Base-by-base conservation (phyloP, 1,284 basidiomycete genomes). In the Vanrija sp. region DNA sequence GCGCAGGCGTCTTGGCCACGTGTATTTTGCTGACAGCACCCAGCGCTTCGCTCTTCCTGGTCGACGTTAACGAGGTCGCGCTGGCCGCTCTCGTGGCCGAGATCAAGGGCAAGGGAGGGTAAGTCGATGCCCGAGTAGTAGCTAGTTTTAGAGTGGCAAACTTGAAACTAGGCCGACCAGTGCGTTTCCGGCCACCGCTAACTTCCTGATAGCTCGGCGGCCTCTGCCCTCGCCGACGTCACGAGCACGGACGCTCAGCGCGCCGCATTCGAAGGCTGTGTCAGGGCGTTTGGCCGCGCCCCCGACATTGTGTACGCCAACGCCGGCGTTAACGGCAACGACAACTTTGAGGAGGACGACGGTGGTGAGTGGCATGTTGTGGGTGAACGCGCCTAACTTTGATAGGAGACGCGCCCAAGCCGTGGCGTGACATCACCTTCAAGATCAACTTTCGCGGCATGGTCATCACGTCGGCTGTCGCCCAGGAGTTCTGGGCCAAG, bases 281-380 rank as follows among this genome's bases (percentile, higher is more conserved):
- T 46, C 8, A 45, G 39, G 15, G 55, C 51, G 9, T 63, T 57
- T 29, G 62, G 63, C 15, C 19, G 42, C 16, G 45, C 53, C 0
- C 58, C 65, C 5, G 65, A 67, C 39, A 54, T 67, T 9, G 65
- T 67, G 12, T 49, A 61, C 46, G 65, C 62, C 28, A 67, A 65
- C 43, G 65, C 65, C 12, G 65, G 65, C 25, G 55, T 66, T 0
- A 45, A 18, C 23, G 47, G 49, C 23, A 49, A 62, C 14, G 63
- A 63, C 25, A 29, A 55, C 12, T 55, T 64, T 10, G 60, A 63
- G 19, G 49, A 57, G 23, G 63, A 67, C 23, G 44, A 56, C 10
- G 56, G 55, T 14, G 47, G 63, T 65, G 19, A 38, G 60, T 51
- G 2, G 8, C 8, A 43, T 16, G 9, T 49, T 23, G 21, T 23